These are phyloP conservation scores for Pleurozium schreberi DNA, from an alignment of 225 moss, liverwort and hornwort species.

Conservation along the genomic window DNA sequence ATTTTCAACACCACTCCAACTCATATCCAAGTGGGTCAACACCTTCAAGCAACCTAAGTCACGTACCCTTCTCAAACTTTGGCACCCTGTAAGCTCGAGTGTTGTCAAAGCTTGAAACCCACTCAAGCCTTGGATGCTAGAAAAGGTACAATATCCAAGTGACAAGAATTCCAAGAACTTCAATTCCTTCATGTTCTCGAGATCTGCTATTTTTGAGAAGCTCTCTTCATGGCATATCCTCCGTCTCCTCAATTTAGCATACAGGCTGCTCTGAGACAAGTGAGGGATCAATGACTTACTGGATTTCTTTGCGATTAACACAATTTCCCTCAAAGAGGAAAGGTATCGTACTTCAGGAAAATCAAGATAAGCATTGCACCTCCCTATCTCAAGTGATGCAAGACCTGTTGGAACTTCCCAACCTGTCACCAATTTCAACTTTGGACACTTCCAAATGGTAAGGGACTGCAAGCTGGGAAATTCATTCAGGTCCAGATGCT, in stretches of 20 bases:
- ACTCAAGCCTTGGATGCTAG: neutral
- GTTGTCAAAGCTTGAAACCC: neutral
- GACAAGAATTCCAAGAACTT: neutral
- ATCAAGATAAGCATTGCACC: neutral
- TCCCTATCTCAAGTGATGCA: neutral
- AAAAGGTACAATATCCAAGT: rapidly evolving
- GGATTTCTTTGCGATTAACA: rapidly evolving
- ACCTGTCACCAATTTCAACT: neutral
- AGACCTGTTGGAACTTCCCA: neutral
- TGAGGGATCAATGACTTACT: neutral
- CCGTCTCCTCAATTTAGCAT: neutral
- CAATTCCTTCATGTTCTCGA: neutral
- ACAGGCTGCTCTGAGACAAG: neutral
- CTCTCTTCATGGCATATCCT: rapidly evolving
- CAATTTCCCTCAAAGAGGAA: neutral
- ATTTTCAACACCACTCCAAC: rapidly evolving
- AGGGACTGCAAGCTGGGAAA: neutral
- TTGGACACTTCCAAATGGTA: rapidly evolving
- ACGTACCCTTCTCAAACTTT: rapidly evolving
- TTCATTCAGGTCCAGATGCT: neutral
- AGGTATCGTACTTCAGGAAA: neutral
- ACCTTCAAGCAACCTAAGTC: neutral
- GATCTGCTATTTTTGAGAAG: neutral
- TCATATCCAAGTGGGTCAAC: neutral
- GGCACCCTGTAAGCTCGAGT: rapidly evolving